Evolutionary conservation across 805 yeast species (phyloP), one percentile per base, ranked within the genome.

Genomic region (Candida nonsorbophila): DNA sequence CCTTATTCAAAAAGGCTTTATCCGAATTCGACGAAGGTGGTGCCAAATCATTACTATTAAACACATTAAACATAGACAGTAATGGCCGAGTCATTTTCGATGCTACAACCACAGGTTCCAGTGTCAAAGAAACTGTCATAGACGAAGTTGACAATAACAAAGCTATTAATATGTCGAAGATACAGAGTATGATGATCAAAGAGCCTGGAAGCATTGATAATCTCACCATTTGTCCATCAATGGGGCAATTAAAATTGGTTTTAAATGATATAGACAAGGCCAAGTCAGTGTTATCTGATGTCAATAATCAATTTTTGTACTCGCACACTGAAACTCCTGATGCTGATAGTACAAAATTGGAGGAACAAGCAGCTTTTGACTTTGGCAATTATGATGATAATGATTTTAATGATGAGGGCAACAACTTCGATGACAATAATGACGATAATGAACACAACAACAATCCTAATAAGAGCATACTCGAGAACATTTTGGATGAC

Each of bases 11-110:
- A 41, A 79, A 78, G 45, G 81, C 85, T 1, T 58, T 82, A 28
- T 76, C 86, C 0, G 88, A 81, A 29, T 82, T 82, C 42, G 92
- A 83, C 49, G 90, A 82, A 56, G 88, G 88, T 22, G 90, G 92
- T 3, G 79, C 90, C 6, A 82, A 79, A 45, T 74, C 84, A 35
- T 58, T 83, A 28, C 53, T 82, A 24, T 49, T 79, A 37, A 82
- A 82, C 38, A 73, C 84, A 0, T 62, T 82, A 25, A 64, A 66
- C 36, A 61, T 77, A 10, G 79, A 80, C 42, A 32, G 50, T 1
- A 44, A 67, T 1, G 74, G 77, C 0, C 54, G 80, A 42, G 77
- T 82, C 3, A 73, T 79, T 2, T 80, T 82, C 45, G 90, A 79
- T 45, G 84, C 85, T 16, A 61, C 67, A 9, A 57, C 61, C 6